These are phyloP conservation scores for Erythrobasidium yunnanense DNA, from an alignment of 768 basidiomycete species.

Conservation along the genomic window DNA sequence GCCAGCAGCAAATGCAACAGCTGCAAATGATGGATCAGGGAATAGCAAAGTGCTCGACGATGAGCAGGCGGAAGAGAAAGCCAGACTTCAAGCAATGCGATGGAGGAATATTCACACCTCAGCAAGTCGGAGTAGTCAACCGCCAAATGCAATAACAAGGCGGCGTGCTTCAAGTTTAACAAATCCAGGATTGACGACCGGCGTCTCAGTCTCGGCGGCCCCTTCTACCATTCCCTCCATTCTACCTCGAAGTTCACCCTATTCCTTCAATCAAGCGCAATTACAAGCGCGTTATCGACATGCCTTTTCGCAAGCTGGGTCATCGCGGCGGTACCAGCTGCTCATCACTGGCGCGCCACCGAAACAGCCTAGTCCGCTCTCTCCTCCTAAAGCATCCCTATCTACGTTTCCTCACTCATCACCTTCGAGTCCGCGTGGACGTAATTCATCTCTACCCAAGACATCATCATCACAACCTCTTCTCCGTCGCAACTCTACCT, in stretches of 20 bases:
- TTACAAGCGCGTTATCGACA: slow-evolving; percentile 21
- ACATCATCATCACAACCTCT: slow-evolving; percentile 2
- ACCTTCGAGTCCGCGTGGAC: too few relatives aligned
- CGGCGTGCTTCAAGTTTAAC: too few relatives aligned
- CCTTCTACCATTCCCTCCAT: background rate
- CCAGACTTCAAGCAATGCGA: background rate
- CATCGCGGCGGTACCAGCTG: background rate
- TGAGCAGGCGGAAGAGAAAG: background rate
- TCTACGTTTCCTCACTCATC: too few relatives aligned
- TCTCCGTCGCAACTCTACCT: slow-evolving; percentile 18
- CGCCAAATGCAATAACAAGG: too few relatives aligned
- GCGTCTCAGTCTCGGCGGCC: background rate
- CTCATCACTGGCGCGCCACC: background rate
- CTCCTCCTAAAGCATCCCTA: too few relatives aligned
- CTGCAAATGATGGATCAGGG: background rate
- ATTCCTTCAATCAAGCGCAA: slow-evolving; percentile 15
- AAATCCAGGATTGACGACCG: slow-evolving; percentile 22
- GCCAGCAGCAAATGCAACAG: slow-evolving; percentile 11
- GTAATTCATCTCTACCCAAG: too few relatives aligned
- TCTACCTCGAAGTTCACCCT: slow-evolving; percentile 20
- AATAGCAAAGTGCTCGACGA: slow-evolving; percentile 4
- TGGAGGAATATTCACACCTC: background rate
- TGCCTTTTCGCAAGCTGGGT: slow-evolving; percentile 25
- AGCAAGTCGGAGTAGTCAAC: too few relatives aligned
- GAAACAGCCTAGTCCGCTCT: too few relatives aligned